Evolutionary conservation across 495 filamentous ascomycete species (phyloP).

Genomic region (Talaromyces nanjingensis): DNA sequence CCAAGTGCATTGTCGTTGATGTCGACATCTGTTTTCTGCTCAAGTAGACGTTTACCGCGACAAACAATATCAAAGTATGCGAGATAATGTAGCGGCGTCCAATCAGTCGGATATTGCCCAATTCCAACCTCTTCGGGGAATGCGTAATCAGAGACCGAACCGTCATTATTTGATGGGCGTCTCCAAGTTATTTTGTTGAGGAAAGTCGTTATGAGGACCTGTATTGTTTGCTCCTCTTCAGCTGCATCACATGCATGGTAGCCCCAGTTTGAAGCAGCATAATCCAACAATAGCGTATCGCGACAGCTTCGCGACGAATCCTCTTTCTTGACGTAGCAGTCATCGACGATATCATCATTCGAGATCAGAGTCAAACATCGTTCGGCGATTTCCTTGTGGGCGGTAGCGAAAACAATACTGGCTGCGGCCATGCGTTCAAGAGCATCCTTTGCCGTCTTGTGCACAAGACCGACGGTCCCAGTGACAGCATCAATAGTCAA

Average conservation of each 20-base stretch:
- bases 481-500: conserved; percentile 20
- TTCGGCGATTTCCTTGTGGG: conserved; percentile 27
- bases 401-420: conserved; percentile 26
- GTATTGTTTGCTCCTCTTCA: conserved; percentile 26
- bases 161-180: conserved; percentile 17
- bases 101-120: conserved; percentile 22
- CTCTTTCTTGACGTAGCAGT: conserved; percentile 21
- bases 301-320: conserved; percentile 6
- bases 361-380: conserved; percentile 21
- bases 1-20: conserved; percentile 17
- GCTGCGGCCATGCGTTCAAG: conserved; percentile 20
- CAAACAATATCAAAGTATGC: conserved; percentile 22
- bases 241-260: conserved; percentile 20
- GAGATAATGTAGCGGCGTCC: conserved; percentile 25
- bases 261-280: conserved; percentile 28
- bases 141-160: conserved; percentile 5
- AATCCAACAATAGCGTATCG: conserved; percentile 13
- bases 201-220: conserved; percentile 26
- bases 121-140: conserved; percentile 19
- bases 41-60: conserved; percentile 22
- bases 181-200: conserved; percentile 32
- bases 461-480: conserved; percentile 23
- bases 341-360: conserved; percentile 27
- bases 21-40: conserved; percentile 20
- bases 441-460: conserved; percentile 29